These are phyloP conservation scores for Pugionium dolabratum DNA, from an alignment of 345 rosid species.

Conservation along the genomic window DNA sequence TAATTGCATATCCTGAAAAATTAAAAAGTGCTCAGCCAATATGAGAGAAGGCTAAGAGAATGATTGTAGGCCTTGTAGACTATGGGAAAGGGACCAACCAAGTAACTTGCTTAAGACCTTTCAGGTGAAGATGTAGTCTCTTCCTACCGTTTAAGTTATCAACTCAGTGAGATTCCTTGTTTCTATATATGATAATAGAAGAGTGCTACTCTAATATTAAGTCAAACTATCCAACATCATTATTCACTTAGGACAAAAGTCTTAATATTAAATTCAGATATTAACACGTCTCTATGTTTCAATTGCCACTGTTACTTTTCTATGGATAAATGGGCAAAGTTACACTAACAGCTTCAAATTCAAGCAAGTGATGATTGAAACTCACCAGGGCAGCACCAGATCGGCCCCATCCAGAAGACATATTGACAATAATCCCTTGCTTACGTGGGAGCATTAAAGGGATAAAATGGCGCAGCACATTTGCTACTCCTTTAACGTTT, in stretches of 20 bases:
- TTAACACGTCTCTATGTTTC: not conserved
- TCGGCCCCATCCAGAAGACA: constrained; percentile 98
- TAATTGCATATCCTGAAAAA: not conserved
- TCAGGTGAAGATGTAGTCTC: not conserved
- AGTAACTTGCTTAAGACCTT: not conserved
- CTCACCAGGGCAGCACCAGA: constrained; percentile 95
- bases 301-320: not conserved
- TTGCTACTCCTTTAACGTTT: constrained; percentile 80
- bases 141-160: constrained; percentile 8
- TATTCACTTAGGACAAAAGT: not conserved
- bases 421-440: constrained; percentile 82
- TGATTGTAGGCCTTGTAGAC: not conserved
- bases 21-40: not conserved
- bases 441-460: constrained; percentile 78
- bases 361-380: constrained; percentile 11
- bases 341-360: constrained; percentile 2
- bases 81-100: constrained; percentile 13
- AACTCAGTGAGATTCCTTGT: not conserved
- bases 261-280: not conserved
- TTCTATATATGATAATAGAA: not conserved
- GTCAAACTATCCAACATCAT: not conserved
- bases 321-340: constrained; percentile 9
- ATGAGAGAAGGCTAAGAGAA: not conserved
- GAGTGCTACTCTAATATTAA: not conserved
- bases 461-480: constrained; percentile 84